Base-by-base conservation (phyloP, 768 basidiomycete species). In the Cystobasidium onofrii region DNA sequence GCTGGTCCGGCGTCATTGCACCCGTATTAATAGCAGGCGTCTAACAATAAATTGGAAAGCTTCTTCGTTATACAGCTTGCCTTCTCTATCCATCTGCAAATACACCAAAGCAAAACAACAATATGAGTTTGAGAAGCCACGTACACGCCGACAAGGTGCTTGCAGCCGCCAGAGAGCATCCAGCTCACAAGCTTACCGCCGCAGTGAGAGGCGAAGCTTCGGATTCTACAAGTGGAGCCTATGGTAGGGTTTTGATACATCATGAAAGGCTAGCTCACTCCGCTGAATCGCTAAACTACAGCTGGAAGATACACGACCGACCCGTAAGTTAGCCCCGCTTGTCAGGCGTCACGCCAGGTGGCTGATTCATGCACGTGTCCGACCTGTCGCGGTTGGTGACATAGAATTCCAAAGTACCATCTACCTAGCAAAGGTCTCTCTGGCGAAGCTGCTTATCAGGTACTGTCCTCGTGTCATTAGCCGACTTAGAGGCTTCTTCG, bases 321-420 rank as follows among this genome's bases (percentile, higher is more conserved):
- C 10, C 43, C 66, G 63, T 64, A 36, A 39, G n/a, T n/a, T n/a
- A n/a, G n/a, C n/a, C n/a, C n/a, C n/a, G n/a, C n/a, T n/a, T n/a
- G n/a, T n/a, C n/a, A n/a, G n/a, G n/a, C n/a, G n/a, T n/a, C n/a
- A n/a, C n/a, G 63, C 7, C 33, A 17, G 25, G 25, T 39, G 25
- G 10, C 31, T 7, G 25, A 31, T n/a, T 64, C 1, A 64, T 64
- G 36, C 63, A 12, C 27, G 12, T 10, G 23, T 46, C 57, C 7
- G 55, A 23, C n/a, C 23, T 55, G 9, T n/a, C 23, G 54, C 7
- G 10, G 23, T 60, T 13, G 17, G 12, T 60, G n/a, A 50, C 1
- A 23, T 36, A 34, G 50, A 18, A 81, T 90, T 65, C 89, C 89
- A 18, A 91, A 89, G 80, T 90, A 85, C 80, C 83, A 83, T 71